These are phyloP conservation scores for Bruguiera hainesii DNA, from an alignment of 441 rosid species.

Conservation along the genomic window DNA sequence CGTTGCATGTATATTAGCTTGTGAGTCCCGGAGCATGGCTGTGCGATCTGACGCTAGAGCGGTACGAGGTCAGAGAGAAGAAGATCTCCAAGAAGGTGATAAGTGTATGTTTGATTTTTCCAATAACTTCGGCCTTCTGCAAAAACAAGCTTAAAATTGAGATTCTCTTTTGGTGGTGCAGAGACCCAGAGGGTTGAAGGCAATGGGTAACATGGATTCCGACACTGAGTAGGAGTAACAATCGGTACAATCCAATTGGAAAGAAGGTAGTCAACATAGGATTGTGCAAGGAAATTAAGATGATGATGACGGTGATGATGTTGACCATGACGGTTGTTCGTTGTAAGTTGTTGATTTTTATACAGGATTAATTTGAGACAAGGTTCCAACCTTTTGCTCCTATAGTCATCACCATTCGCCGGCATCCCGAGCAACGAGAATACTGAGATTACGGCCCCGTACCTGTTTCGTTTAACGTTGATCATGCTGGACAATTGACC, in stretches of 20 bases:
- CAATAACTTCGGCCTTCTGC: neutral
- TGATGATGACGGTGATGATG: neutral
- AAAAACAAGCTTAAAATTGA: neutral
- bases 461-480: too few relatives aligned
- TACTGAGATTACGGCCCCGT: too few relatives aligned
- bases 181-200: slow-evolving; percentile 75
- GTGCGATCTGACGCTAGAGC: slow-evolving; percentile 67
- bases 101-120: too few relatives aligned
- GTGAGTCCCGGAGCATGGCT: slow-evolving; percentile 78
- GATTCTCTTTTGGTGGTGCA: slow-evolving; percentile 23
- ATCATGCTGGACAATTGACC: too few relatives aligned
- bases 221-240: slow-evolving; percentile 44
- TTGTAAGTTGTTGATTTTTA: too few relatives aligned
- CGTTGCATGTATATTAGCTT: slow-evolving; percentile 26
- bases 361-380: too few relatives aligned
- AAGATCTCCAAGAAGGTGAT: slow-evolving; percentile 67
- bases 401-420: too few relatives aligned
- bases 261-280: neutral
- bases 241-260: too few relatives aligned
- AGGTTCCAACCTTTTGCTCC: too few relatives aligned
- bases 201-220: slow-evolving; percentile 60
- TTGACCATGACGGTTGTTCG: neutral
- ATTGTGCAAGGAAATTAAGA: neutral
- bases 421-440: too few relatives aligned
- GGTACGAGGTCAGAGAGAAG: slow-evolving; percentile 76